Base-by-base conservation (phyloP, 1,139 yeast genomes). In the Hansenula sp. region DNA sequence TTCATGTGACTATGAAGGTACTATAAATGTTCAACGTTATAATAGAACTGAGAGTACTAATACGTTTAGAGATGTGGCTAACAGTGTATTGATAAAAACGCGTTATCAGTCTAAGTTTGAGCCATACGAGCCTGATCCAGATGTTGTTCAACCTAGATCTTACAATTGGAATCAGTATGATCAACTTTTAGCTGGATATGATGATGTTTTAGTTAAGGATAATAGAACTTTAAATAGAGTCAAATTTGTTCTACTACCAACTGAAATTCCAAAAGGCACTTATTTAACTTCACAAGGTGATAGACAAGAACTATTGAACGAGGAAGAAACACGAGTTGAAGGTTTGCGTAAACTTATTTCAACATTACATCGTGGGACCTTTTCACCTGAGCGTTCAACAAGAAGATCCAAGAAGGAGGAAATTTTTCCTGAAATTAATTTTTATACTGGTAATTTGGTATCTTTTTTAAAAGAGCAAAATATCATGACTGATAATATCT, bases 111-210 rank as follows among this genome's bases (percentile, higher is more conserved):
- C 74, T 34, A 73, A 68, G 14, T 89, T 82, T 55, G 64, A 76
- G n/a, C 69, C 75, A 2, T 73, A 87, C 1, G 68, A 67, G 43
- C 72, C 82, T 9, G 80, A 79, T 48, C 76, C 80, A 4, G 65
- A 77, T 17, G 74, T 75, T 40, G 69, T 68, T 5, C 68, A 69
- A 34, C 73, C 85, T 2, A 64, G 76, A 33, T 68, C 71, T 16
- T 76, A 79, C 47, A 89, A 90, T 48, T 94, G 98, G 98, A 90
- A 90, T 53, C 84, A 82, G 47, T 71, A 89, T 46, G 99, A 94
- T 63, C 97, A 89, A 57, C 73, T 78, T 21, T 62, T 92, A 20
- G 96, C 97, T 1, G 98, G 98, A 0, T 87, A 83, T 59, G 89
- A 83, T 29, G 95, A 87, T 53, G 75, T 79, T 1, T 66, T 73